A percentile compares a stretch with the other conserved stretches of the same genome.
Conservation (phyloP, 2,329 filamentous ascomycete species). For the Penicillium sp. region DNA sequence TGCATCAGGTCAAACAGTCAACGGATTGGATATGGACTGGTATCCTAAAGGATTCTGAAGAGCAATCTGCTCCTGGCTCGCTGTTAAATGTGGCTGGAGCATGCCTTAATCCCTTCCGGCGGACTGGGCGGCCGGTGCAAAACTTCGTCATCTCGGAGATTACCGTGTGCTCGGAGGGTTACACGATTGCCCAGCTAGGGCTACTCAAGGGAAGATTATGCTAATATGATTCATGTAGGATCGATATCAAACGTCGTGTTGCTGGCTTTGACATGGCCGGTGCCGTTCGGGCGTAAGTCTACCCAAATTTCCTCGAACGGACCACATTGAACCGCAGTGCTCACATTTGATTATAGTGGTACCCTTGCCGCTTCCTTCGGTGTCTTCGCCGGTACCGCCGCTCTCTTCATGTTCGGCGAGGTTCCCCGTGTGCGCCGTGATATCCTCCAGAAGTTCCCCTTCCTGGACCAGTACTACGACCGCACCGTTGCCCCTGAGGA, state of each 20-base stretch:
- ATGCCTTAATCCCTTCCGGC: not conserved
- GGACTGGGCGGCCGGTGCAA: not conserved
- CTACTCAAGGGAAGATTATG: not conserved
- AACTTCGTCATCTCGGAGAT: not conserved
- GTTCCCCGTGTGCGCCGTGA: conserved; percentile 62
- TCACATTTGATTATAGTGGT: conserved; percentile 35
- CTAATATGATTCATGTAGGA: conserved; percentile 39
- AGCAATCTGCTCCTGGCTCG: not conserved
- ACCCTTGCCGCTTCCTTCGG: conserved; percentile 56
- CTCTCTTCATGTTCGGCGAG: conserved; percentile 65
- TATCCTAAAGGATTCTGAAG: not conserved
- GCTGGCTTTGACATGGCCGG: conserved; percentile 49
- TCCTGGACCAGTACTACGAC: conserved; percentile 58
- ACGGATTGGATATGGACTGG: not conserved
- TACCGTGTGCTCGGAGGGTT: not conserved
- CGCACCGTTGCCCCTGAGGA: conserved; percentile 62
- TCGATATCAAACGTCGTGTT: conserved; percentile 50
- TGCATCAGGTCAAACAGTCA: not conserved
- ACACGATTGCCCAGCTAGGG: not conserved
- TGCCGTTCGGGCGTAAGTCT: conserved; percentile 49
- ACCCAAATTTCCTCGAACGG: not conserved
- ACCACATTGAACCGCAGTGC: not conserved
- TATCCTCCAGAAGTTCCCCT: conserved; percentile 60
- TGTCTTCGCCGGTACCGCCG: conserved; percentile 57
- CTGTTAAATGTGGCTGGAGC: not conserved